phyloP scores from a whole-genome alignment of 768 basidiomycete species.

The Omphalotus guepiniiformis region DNA sequence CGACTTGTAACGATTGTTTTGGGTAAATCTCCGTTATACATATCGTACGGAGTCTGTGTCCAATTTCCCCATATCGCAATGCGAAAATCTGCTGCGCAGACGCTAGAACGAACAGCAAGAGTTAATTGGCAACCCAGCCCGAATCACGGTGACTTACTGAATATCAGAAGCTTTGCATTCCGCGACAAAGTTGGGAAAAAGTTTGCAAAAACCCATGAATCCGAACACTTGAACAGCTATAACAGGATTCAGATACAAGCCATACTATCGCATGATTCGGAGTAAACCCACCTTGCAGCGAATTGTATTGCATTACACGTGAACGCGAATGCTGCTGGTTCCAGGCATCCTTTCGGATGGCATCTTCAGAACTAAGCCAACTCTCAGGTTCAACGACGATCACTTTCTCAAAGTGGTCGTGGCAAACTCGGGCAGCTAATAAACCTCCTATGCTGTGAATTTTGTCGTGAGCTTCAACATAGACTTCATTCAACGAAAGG shows the following conservation, averaged over 20 bases:
- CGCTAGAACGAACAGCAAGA: neutral
- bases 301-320: constrained; percentile 15
- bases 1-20: constrained; percentile 10
- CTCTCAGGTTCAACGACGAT: constrained; percentile 24
- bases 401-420: constrained; percentile 23
- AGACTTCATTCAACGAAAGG: neutral
- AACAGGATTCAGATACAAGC: neutral
- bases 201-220: constrained; percentile 6
- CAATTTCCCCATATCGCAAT: neutral
- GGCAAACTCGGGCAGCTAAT: constrained; percentile 21
- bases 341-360: neutral
- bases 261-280: neutral
- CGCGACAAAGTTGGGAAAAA: constrained; percentile 19
- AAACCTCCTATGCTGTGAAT: constrained; percentile 21
- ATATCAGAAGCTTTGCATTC: constrained; percentile 11
- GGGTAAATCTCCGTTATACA: constrained; percentile 1
- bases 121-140: neutral
- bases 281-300: constrained; percentile 8
- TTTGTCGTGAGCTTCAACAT: no score
- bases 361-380: constrained; percentile 14
- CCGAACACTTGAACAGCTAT: constrained; percentile 3
- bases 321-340: constrained; percentile 10
- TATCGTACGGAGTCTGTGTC: neutral
- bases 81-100: constrained; percentile 1
- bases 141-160: constrained; percentile 9